Conservation (phyloP, 306 rosid genomes). For the Medicago ruthenica region DNA sequence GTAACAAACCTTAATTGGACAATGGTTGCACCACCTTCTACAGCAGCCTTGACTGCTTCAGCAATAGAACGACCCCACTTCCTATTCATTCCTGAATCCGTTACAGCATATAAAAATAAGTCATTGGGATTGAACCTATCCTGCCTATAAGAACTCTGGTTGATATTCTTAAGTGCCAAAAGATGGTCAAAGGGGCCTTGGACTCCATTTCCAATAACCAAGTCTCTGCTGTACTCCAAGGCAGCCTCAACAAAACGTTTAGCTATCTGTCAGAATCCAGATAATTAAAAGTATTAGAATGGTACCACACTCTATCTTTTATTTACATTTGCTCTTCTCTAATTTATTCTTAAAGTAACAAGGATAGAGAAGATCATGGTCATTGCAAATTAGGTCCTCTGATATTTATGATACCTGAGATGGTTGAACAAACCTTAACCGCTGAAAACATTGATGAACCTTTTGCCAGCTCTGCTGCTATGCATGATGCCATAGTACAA, state of each 20-base stretch:
- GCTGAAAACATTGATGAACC: slow-evolving; percentile 82
- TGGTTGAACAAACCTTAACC: slow-evolving; percentile 64
- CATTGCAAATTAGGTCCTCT: slow-evolving; percentile 16
- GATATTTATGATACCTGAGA: slow-evolving; percentile 33
- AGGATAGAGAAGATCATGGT: slow-evolving; percentile 18
- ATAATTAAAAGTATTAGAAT: slow-evolving; percentile 29
- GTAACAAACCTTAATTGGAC: slow-evolving; percentile 82
- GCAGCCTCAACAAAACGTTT: slow-evolving; percentile 69
- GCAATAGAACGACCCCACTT: slow-evolving; percentile 86
- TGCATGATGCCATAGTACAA: slow-evolving; percentile 93
- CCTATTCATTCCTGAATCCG: slow-evolving; percentile 82
- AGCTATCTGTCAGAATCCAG: slow-evolving; percentile 65
- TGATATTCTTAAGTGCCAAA: slow-evolving; percentile 57
- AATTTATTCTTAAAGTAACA: neutral
- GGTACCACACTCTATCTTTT: slow-evolving; percentile 22
- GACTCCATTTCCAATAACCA: slow-evolving; percentile 80
- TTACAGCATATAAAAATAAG: slow-evolving; percentile 84
- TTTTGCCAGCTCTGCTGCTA: slow-evolving; percentile 95
- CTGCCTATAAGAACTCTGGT: slow-evolving; percentile 51
- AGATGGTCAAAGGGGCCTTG: slow-evolving; percentile 93
- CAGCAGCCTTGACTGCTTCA: slow-evolving; percentile 89
- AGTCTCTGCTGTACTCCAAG: slow-evolving; percentile 79
- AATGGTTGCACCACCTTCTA: slow-evolving; percentile 94
- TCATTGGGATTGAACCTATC: slow-evolving; percentile 67
- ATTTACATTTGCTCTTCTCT: slow-evolving; percentile 17